These are phyloP conservation scores for Saccharomycopsis fodiens DNA, from an alignment of 805 yeast species.

Conservation along the genomic window DNA sequence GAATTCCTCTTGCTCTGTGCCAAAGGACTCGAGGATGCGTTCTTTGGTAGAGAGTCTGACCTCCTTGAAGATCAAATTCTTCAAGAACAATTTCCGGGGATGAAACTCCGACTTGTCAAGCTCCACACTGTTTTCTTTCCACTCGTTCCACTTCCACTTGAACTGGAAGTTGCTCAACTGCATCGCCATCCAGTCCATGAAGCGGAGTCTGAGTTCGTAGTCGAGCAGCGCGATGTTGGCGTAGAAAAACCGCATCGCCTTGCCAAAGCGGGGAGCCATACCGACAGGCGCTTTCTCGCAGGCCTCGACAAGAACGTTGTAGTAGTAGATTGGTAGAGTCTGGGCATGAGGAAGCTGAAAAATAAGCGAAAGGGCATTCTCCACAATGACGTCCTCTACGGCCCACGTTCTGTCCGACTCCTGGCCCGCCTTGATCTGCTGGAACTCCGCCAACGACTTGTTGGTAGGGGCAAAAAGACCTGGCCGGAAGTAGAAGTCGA, in stretches of 20 bases:
- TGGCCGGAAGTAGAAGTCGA: constrained; percentile 65
- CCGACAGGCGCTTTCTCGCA: constrained; percentile 76
- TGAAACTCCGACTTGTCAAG: constrained; percentile 45
- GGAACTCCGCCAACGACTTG: constrained; percentile 64
- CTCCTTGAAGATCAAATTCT: constrained; percentile 76
- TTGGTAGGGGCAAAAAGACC: constrained; percentile 67
- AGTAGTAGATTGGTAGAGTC: constrained; percentile 70
- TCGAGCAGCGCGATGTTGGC: constrained; percentile 59
- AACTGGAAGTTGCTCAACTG: constrained; percentile 91
- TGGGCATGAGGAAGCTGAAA: constrained; percentile 65
- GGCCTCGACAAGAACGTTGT: constrained; percentile 77
- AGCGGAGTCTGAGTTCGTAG: constrained; percentile 64
- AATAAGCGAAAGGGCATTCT: constrained; percentile 69
- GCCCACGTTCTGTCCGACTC: constrained; percentile 62
- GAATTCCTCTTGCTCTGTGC: constrained; percentile 41
- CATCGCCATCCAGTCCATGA: constrained; percentile 84
- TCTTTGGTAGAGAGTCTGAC: constrained; percentile 70
- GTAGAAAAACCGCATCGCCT: constrained; percentile 81
- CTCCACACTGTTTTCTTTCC: constrained; percentile 57
- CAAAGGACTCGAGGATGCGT: constrained; percentile 61
- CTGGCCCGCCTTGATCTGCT: constrained; percentile 30
- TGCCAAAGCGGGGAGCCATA: constrained; percentile 90
- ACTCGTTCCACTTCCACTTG: constrained; percentile 97
- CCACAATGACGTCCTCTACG: constrained; percentile 83
- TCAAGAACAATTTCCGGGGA: constrained; percentile 67